Evolutionary conservation across 208 protist genomes (phyloP).

Genomic region (Acanthamoeba castellanii): DNA sequence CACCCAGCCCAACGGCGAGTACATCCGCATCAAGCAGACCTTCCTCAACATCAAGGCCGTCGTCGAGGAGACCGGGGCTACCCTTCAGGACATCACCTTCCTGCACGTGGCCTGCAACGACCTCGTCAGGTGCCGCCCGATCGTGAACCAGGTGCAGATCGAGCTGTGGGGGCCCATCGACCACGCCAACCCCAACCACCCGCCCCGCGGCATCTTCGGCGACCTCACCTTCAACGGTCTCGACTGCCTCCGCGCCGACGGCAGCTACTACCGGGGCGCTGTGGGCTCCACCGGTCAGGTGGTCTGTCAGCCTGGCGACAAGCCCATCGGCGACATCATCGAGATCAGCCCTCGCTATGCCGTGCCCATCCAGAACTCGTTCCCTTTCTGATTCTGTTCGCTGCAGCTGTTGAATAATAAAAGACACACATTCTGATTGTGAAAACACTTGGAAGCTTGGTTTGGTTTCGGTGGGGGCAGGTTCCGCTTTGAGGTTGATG

Average conservation of each 20-base stretch:
- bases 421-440: too few species aligned
- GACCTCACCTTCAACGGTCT: neutral
- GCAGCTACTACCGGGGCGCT: neutral
- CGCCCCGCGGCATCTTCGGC: neutral
- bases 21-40: slow-evolving; percentile 23
- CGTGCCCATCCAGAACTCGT: too few species aligned
- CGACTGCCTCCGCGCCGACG: neutral
- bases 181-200: neutral
- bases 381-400: too few species aligned
- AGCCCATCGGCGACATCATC: slow-evolving; percentile 1
- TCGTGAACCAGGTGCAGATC: slow-evolving; percentile 23
- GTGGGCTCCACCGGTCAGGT: neutral
- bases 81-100: neutral
- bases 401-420: too few species aligned
- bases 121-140: neutral
- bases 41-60: slow-evolving; percentile 16
- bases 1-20: slow-evolving; percentile 7
- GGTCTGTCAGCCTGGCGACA: neutral
- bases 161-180: neutral
- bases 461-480: too few species aligned
- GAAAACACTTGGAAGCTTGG: too few species aligned
- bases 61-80: neutral
- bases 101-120: neutral
- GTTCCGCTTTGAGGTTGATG: too few species aligned
- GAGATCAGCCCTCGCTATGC: neutral